Evolutionary conservation across 225 moss, liverwort and hornwort genomes (phyloP).

Genomic region (Bryoerythrophyllum caledonicum): DNA sequence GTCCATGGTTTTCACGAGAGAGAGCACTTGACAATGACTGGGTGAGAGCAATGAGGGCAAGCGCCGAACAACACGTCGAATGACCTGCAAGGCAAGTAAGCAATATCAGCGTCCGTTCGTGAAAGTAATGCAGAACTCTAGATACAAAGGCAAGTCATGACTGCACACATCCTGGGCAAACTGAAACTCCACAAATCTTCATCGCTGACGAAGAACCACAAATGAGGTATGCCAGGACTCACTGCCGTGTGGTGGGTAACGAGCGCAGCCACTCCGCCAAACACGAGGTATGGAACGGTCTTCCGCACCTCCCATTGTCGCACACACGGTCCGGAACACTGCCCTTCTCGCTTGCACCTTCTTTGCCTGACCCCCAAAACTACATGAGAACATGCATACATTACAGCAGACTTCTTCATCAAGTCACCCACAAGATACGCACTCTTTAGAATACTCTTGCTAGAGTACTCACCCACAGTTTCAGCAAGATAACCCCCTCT

Average conservation of each 20-base stretch:
- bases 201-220: no score
- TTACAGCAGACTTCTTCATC: no score
- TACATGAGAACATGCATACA: no score
- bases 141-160: no score
- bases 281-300: constrained; percentile 78
- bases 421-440: no score
- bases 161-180: no score
- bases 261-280: constrained; percentile 84
- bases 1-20: constrained; percentile 23
- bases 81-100: constrained; percentile 52
- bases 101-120: not conserved
- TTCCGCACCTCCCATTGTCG: constrained; percentile 77
- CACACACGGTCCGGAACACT: constrained; percentile 83
- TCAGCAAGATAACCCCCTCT: no score
- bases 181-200: no score
- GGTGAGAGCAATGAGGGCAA: constrained; percentile 89
- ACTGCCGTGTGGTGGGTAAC: constrained; percentile 83
- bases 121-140: no score
- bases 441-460: no score
- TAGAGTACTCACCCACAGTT: no score
- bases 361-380: constrained; percentile 37
- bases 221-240: constrained; percentile 1
- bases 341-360: constrained; percentile 52
- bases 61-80: constrained; percentile 82
- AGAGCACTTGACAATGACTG: constrained; percentile 69